phyloP scores from a whole-genome alignment of 768 basidiomycete species.

The Lentinula edodes region DNA sequence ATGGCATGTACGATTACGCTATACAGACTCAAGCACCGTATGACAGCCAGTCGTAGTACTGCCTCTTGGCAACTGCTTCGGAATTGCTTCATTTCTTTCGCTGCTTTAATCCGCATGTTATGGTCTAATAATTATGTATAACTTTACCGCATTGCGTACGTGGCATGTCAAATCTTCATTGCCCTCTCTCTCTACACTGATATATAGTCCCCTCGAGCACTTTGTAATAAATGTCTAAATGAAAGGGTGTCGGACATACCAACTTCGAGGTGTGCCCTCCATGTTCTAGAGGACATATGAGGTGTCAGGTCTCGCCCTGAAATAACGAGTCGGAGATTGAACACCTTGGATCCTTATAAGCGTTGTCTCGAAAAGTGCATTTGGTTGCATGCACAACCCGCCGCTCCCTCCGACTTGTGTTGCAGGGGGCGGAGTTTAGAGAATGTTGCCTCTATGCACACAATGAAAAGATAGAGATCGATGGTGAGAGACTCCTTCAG shows the following conservation, averaged over 20 bases:
- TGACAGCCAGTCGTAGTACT: not conserved
- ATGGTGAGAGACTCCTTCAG: not conserved
- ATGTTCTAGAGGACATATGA: not conserved
- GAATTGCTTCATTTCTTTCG: not conserved
- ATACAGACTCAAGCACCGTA: conserved; percentile 4
- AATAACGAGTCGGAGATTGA: not conserved
- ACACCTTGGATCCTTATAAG: not conserved
- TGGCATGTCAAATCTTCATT: not conserved
- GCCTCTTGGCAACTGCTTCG: not conserved
- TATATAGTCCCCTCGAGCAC: not conserved
- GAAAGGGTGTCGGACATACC: not conserved
- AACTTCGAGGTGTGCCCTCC: not conserved
- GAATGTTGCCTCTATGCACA: not conserved
- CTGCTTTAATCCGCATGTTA: not conserved
- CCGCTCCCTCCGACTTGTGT: not conserved
- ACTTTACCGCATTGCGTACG: not conserved
- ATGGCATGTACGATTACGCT: conserved; percentile 2
- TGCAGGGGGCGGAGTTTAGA: not conserved
- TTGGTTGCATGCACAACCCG: no score
- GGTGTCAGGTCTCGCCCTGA: not conserved
- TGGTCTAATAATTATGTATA: not conserved
- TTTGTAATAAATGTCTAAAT: no score
- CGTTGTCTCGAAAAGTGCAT: not conserved
- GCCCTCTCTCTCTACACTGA: not conserved
- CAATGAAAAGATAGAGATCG: not conserved